Conservation (phyloP, 2,329 filamentous ascomycete genomes). For the Trichothecium roseum region DNA sequence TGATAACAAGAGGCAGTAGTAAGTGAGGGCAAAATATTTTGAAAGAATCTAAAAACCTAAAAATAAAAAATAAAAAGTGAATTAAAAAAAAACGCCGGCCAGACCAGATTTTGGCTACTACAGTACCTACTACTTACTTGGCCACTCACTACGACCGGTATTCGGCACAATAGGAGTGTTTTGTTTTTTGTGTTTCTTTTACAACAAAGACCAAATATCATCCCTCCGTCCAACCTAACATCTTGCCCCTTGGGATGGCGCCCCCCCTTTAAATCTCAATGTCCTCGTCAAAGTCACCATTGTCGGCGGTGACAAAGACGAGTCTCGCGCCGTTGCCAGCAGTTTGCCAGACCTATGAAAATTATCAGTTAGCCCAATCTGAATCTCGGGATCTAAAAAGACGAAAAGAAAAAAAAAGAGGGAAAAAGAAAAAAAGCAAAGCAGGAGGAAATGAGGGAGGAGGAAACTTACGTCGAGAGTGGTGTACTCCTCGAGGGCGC, state of each 20-base stretch:
- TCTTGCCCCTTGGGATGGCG: background rate
- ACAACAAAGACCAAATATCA: conserved; percentile 8
- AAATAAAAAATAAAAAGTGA: background rate
- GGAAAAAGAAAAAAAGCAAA: too few relatives aligned
- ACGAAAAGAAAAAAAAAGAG: too few relatives aligned
- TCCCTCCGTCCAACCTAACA: background rate
- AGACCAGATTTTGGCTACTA: too few relatives aligned
- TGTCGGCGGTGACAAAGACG: conserved; percentile 55
- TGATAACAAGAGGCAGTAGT: too few relatives aligned
- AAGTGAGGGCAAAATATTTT: too few relatives aligned
- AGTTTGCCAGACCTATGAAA: conserved; percentile 64
- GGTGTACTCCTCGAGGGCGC: conserved; percentile 82
- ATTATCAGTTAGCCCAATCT: too few relatives aligned
- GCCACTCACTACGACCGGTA: too few relatives aligned
- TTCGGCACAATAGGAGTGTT: too few relatives aligned
- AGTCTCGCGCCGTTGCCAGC: conserved; percentile 59
- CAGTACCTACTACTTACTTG: too few relatives aligned
- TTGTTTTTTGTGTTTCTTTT: too few relatives aligned
- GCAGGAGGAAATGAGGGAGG: too few relatives aligned
- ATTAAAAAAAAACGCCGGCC: background rate
- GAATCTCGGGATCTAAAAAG: too few relatives aligned
- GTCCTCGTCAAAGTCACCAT: conserved; percentile 36
- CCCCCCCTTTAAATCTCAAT: conserved; percentile 35
- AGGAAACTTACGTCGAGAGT: conserved; percentile 68
- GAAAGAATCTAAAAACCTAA: background rate